These are phyloP conservation scores for Elasticomyces elasticus DNA, from an alignment of 495 filamentous ascomycete species.

Conservation along the genomic window DNA sequence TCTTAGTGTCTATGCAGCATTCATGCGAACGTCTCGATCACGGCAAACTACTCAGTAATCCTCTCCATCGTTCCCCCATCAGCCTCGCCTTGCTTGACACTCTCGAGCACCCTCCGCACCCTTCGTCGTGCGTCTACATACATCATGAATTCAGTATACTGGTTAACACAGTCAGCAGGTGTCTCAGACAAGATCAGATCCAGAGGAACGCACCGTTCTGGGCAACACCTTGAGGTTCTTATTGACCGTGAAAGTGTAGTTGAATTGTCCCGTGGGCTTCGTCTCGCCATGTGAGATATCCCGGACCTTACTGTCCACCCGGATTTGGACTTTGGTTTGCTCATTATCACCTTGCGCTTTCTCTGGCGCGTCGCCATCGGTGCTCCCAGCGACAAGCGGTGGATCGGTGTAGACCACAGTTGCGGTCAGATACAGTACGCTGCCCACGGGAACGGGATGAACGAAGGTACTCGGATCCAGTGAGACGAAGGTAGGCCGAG, in stretches of 20 bases:
- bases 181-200: no score
- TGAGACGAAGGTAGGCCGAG: slow-evolving; percentile 64
- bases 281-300: slow-evolving; percentile 67
- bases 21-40: no score
- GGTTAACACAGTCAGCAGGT: no score
- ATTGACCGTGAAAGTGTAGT: slow-evolving; percentile 73
- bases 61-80: slow-evolving; percentile 18
- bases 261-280: slow-evolving; percentile 72
- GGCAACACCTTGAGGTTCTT: slow-evolving; percentile 67
- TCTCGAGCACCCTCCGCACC: slow-evolving; percentile 32
- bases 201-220: no score
- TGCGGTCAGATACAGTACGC: slow-evolving; percentile 69
- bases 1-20: no score
- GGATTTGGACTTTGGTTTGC: slow-evolving; percentile 62
- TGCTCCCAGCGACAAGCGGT: slow-evolving; percentile 30
- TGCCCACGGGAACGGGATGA: slow-evolving; percentile 75
- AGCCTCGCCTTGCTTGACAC: slow-evolving; percentile 21
- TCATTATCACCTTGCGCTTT: slow-evolving; percentile 34
- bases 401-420: slow-evolving; percentile 72
- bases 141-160: slow-evolving; percentile 70
- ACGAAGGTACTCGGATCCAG: slow-evolving; percentile 75
- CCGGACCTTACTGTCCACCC: slow-evolving; percentile 66
- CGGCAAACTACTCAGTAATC: slow-evolving; percentile 25
- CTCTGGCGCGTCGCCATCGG: slow-evolving; percentile 26
- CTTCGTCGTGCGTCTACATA: slow-evolving; percentile 64